Evolutionary conservation across 2,329 filamentous ascomycete species (phyloP).

Genomic region (Monascus ruber): DNA sequence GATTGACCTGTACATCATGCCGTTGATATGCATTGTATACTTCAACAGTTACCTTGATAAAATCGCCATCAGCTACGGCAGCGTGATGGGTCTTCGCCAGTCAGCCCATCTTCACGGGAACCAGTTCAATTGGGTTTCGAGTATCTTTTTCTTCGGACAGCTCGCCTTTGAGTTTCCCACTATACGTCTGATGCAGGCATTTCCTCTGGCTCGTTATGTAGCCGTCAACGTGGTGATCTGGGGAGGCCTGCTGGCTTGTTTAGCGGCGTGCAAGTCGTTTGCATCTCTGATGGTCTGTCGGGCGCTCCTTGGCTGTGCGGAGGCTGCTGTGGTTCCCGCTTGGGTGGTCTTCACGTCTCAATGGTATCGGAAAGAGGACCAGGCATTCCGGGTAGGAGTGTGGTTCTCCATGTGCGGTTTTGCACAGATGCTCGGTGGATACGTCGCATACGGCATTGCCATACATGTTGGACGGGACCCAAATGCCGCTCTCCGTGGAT

Average conservation of each 20-base stretch:
- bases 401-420: conserved; percentile 21
- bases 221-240: conserved; percentile 26
- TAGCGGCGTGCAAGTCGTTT: conserved; percentile 34
- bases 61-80: conserved; percentile 14
- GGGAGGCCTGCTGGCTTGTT: conserved; percentile 14
- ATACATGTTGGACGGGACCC: conserved; percentile 17
- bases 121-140: conserved; percentile 35
- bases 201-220: conserved; percentile 29
- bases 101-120: conserved; percentile 28
- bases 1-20: conserved; percentile 19
- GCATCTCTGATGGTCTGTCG: conserved; percentile 38
- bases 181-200: conserved; percentile 26
- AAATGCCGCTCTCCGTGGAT: conserved; percentile 17
- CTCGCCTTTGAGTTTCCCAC: conserved; percentile 28
- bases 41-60: conserved; percentile 20
- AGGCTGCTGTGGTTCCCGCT: conserved; percentile 28
- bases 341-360: conserved; percentile 21
- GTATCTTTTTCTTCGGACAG: conserved; percentile 14
- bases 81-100: conserved; percentile 15
- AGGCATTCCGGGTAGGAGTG: conserved; percentile 18
- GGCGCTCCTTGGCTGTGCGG: conserved; percentile 41
- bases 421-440: conserved; percentile 28
- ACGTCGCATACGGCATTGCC: conserved; percentile 24
- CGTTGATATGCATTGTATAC: conserved; percentile 20
- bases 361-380: conserved; percentile 22